Evolutionary conservation across 2,329 filamentous ascomycete species (phyloP), one percentile per base, ranked within the genome.

Genomic region (Ophiognomonia clavigignenti-juglandacearum): DNA sequence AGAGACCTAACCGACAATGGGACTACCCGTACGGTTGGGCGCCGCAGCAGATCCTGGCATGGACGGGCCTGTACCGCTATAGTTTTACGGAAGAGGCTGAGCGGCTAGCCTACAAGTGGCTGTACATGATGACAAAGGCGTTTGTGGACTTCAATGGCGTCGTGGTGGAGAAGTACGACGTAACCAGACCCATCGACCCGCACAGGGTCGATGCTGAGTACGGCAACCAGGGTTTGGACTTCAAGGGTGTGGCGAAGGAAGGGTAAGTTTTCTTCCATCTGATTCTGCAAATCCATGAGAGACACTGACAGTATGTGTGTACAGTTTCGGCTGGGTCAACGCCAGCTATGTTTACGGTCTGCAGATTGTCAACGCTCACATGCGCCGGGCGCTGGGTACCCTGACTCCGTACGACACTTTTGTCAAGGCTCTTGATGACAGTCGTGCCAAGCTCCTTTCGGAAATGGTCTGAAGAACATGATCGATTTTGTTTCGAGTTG

Each of bases 141-240:
- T 97, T 97, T 70, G 91, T 96, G 51, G 92, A 98, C 65, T 97
- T 92, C 74, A 97, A 97, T 62, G 93, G 93, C 32, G 90, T 96
- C 8, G 92, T 98, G 2, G 93, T 97, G 6, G 93, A 98, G 69
- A 98, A 98, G 72, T 98, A 98, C 71, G 88, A 98, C 67, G 93
- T 98, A 51, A 97, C 92, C 18, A 75, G 88, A 47, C 84, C 86
- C 5, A 82, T 91, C 47, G 91, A 96, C 60, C 91, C 93, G 31
- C 93, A 97, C 68, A 85, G 87, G 53, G 93, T 97, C 11, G 89
- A 95, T 65, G 93, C 92, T 49, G 93, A 98, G 69, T 98, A 98
- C 62, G 93, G 93, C 6, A 98, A 98, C 66, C 93, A 98, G 66
- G 93, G 93, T 2, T 74, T 86, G 41, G 88, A 96, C 63, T 96